Conservation (phyloP, 1,284 basidiomycete genomes). For the Leucoagaricus sp. region DNA sequence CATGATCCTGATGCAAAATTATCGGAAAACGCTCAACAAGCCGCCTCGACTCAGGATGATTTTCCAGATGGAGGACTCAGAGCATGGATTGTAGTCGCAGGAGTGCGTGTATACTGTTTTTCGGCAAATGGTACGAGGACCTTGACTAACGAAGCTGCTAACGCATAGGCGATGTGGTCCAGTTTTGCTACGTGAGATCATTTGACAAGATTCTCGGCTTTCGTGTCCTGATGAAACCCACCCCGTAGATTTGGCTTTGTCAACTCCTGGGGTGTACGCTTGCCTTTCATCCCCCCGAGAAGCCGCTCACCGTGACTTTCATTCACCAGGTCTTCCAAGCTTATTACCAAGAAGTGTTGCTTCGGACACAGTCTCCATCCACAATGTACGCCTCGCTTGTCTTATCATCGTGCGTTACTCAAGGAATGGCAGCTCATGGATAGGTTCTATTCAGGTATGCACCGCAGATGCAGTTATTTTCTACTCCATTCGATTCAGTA, state of each 20-base stretch:
- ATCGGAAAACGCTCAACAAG: no score
- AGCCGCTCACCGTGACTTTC: background rate
- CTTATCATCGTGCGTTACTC: background rate
- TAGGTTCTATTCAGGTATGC: background rate
- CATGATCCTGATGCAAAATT: no score
- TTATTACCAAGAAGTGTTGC: background rate
- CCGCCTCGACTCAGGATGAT: no score
- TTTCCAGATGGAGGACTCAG: background rate
- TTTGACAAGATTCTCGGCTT: background rate
- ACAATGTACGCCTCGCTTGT: background rate
- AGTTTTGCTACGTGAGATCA: background rate
- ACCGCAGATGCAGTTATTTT: no score
- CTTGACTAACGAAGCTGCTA: background rate
- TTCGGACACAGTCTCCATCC: background rate
- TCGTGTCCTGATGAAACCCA: background rate
- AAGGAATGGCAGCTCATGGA: background rate
- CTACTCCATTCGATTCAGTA: no score
- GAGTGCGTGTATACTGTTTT: background rate
- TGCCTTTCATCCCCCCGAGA: background rate
- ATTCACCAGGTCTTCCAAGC: background rate
- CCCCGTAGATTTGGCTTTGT: background rate
- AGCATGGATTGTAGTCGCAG: background rate
- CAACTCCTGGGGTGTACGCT: background rate
- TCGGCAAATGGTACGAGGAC: background rate
- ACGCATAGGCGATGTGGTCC: background rate